A percentile compares a stretch with the other conserved stretches of the same genome.
phyloP scores from a whole-genome alignment of 257 asterid genomes.

The Perilla frutescens region DNA sequence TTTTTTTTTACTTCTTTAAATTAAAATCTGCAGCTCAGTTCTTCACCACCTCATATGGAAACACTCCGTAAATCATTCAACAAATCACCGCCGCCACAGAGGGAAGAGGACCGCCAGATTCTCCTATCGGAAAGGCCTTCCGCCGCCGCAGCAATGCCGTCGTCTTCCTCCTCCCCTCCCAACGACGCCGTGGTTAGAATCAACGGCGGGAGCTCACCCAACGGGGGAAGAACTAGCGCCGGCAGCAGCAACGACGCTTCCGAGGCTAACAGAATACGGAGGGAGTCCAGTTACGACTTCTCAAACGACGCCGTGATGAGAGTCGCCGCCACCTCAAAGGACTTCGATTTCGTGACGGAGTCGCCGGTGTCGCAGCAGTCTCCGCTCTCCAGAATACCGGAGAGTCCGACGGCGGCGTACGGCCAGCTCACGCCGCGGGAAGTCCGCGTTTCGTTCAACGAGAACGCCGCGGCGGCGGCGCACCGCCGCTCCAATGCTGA shows the following conservation, averaged over 20 bases:
- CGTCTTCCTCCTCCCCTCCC: slow-evolving; percentile 45
- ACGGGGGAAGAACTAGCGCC: not conserved
- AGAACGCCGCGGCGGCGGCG: slow-evolving; percentile 39
- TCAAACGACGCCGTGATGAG: slow-evolving; percentile 55
- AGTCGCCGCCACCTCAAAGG: slow-evolving; percentile 51
- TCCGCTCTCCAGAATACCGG: slow-evolving; percentile 56
- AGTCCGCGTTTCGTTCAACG: slow-evolving; percentile 58
- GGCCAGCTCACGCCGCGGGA: slow-evolving; percentile 52
- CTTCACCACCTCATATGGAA: slow-evolving; percentile 34
- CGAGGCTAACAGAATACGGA: slow-evolving; percentile 39
- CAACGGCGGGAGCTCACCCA: slow-evolving; percentile 32
- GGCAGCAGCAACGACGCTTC: not conserved
- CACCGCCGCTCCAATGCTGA: slow-evolving; percentile 60
- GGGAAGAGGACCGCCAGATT: slow-evolving; percentile 45
- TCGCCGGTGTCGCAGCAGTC: slow-evolving; percentile 52
- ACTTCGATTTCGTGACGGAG: slow-evolving; percentile 52
- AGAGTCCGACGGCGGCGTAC: slow-evolving; percentile 50
- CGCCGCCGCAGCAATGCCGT: slow-evolving; percentile 27
- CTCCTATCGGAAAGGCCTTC: slow-evolving; percentile 35
- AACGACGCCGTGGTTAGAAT: slow-evolving; percentile 19
- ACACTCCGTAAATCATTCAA: slow-evolving; percentile 42
- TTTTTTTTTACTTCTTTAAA: not conserved
- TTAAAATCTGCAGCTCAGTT: not conserved
- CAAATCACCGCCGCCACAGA: slow-evolving; percentile 34
- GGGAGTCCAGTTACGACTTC: slow-evolving; percentile 58